Evolutionary conservation across 176 grass and related monocot species (phyloP), one percentile per base, ranked within the genome.

Genomic region (Neostapfia colusana): DNA sequence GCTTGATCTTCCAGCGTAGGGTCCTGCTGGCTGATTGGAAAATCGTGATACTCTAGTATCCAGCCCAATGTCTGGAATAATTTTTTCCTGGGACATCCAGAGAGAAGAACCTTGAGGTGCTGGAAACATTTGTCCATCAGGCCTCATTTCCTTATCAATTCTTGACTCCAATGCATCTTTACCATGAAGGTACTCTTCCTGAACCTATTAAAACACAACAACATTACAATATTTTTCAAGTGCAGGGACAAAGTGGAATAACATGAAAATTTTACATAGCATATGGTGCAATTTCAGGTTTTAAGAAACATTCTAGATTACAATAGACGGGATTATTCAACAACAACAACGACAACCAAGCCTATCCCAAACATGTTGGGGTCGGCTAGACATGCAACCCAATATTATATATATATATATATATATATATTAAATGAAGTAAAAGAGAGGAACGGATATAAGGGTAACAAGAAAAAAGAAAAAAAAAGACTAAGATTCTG

Each of bases 1-100:
- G 56, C 40, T 89, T 89, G 90, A 89, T 45, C 62, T 75, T 62
- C 85, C 73, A 81, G 70, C 36, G 41, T 79, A 85, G 35, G 78
- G 14, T 44, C 66, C 70, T 68, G 63, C 70, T 75, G 84, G 44
- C 43, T 90, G 78, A 76, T 63, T 82, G 59, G 85, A 74, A 78
- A 80, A 81, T 15, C 75, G 83, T 81, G 88, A 77, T 53, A 70
- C 66, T 64, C 76, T 88, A 70, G 81, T 79, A 70, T 83, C 81
- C 26, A 69, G 61, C 67, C 55, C 82, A 81, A 76, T 49, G 11
- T 68, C 85, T 74, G 75, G 45, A 7, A 43, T 35, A 65, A 66
- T 20, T 72, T 74, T 59, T 40, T 81, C 85, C 42, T 62, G 69
- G 15, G 80, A 45, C 24, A 57, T 31, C 82, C 91, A 88, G 12